Evolutionary conservation across 768 basidiomycete genomes (phyloP), one percentile per base, ranked within the genome.

Genomic region (Lyophyllum decastes): DNA sequence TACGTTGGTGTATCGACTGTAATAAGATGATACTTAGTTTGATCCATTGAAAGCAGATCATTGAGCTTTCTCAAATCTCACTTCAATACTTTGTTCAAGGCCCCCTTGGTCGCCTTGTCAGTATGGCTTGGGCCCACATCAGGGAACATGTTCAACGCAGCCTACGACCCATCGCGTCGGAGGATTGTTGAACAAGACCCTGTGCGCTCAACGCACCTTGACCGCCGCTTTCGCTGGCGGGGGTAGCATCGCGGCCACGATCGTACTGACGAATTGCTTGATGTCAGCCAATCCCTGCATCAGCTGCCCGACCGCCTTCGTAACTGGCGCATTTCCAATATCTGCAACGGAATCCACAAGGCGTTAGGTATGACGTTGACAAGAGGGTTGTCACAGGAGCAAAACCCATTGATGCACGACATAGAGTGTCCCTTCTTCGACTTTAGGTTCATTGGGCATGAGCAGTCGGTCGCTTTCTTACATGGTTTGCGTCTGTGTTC

Each of bases 251-350:
- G 57, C 57, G n/a, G 45, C 57, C 21, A 50, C 57, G n/a, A 58
- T 54, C 30, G 40, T 26, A n/a, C 52, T 11, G 6, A 34, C 27
- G 1, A 58, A 52, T 30, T 58, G 27, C 30, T 58, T 58, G 26
- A 49, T 52, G 16, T 47, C 47, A 7, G 52, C 57, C 9, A 58
- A 8, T 2, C 57, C 57, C 25, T 58, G 40, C 57, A 58, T 58
- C 25, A 58, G 40, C 17, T 53, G 33, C 14, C 51, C 57, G 16
- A 58, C 43, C 1, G 30, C 57, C 30, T 58, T 58, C 26, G 57
- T 58, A 22, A 58, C 54, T 10, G 46, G 25, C 21, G 57, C 57
- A 26, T 58, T 58, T 4, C 57, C 57, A 38, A 58, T 45, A 8
- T 52, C 57, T 25, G 22, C 49, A 0, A 58, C 38, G 9, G 46